Base-by-base conservation (phyloP, 2,329 filamentous ascomycete genomes). In the Fusarium multiceps region DNA sequence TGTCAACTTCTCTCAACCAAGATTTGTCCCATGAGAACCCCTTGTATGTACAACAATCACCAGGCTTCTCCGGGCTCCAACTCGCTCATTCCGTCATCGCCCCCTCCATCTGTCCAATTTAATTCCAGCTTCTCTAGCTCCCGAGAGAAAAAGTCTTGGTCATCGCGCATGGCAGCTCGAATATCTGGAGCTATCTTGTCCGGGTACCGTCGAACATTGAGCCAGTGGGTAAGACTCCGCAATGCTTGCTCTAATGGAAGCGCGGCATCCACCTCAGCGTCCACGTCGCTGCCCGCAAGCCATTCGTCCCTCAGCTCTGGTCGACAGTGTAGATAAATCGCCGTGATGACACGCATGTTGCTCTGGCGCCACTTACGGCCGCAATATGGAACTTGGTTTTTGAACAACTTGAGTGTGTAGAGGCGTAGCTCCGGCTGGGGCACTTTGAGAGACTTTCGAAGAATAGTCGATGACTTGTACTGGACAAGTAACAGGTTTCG, bases 261-360 rank as follows among this genome's bases (percentile, higher is more conserved):
- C 16, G 94, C 93, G 77, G 97, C 93, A 76, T 98, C 96, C 3
- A 98, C 94, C 72, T 97, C 95, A 1, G 92, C 93, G 74, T 99
- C 96, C 2, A 98, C 90, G 77, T 98, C 94, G 64, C 91, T 92
- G 7, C 95, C 95, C 0, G 93, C 90, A 2, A 98, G 86, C 95
- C 96, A 98, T 81, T 98, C 96, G 77, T 99, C 96, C 30, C 95
- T 88, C 47, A 99, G 85, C 79, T 98, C 95, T 0, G 95, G 95
- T 10, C 94, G 88, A 77, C 95, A 97, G 81, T 97, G 93, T 50
- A 99, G 85, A 80, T 98, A 99, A 2, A 99, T 93, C 6, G 94
- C 94, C 1, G 96, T 99, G 77, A 99, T 99, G 76, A 98, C 94
- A 58, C 95, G 92, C 96, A 99, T 99, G 80, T 99, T 98, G 73